Base-by-base conservation (phyloP, 2,329 filamentous ascomycete species). In the Parafenestella ontariensis region DNA sequence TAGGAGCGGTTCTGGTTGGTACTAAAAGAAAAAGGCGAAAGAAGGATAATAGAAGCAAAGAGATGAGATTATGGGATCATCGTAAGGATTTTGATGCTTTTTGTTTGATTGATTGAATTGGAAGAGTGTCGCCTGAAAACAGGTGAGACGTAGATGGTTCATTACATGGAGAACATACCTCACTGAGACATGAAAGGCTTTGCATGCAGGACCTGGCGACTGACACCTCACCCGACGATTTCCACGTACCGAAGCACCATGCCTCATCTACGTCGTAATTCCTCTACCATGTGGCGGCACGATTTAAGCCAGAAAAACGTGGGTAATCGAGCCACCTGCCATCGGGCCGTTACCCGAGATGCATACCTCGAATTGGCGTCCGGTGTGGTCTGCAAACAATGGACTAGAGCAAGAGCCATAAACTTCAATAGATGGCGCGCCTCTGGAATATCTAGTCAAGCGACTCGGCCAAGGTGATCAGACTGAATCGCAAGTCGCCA, bases 401-500 rank as follows among this genome's bases (percentile, higher is more conserved):
- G 3, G 34, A 23, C 36, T n/a, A n/a, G 41, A 36, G 21, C 18
- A 21, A 39, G 36, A 39, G 13, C 3, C 18, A 39, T 17, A 17
- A 23, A 31, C 36, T 34, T 29, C n/a, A 24, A 24, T 24, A 40
- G 9, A 43, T 23, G 36, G 17, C 18, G 11, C 9, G n/a, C n/a
- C 13, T 37, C 41, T 34, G 18, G 28, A 49, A 18, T 17, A 21
- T 43, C 62, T 69, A 74, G 39, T 84, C 76, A 82, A 72, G 84
- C 80, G 72, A 87, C 60, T 84, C 81, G 36, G 83, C 84, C 62
- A 89, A 69, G 52, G 82, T 85, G 49, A 88, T 82, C 50, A 88
- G 70, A 74, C 86, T 88, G 73, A 89, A 89, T 59, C 86, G 79
- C 74, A 87, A 67, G 72, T 87, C 84, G 11, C 84, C 85, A 4